Evolutionary conservation across 2,329 filamentous ascomycete species (phyloP), one percentile per base, ranked within the genome.

Genomic region (Colletotrichum spaethianum): DNA sequence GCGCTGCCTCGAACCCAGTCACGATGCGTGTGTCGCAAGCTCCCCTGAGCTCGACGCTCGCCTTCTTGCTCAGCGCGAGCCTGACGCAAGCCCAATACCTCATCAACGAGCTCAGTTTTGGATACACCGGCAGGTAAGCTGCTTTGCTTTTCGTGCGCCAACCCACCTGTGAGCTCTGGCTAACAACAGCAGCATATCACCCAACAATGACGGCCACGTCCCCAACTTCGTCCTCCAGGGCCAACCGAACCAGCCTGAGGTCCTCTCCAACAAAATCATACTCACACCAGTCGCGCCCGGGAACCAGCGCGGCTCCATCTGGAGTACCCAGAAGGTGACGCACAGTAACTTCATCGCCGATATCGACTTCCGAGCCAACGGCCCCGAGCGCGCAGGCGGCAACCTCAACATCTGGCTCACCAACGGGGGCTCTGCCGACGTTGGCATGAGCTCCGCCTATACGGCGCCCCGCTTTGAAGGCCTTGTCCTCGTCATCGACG

Each of bases 371-470:
- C 91, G 96, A 76, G 94, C 92, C 63, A 94, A 90, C 73, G 96
- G 96, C 9, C 92, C 93, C 74, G 96, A 98, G 79, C 88, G 94
- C 76, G 94, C 92, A 62, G 91, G 92, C 70, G 96, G 96, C 60
- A 98, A 97, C 83, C 86, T 99, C 76, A 96, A 98, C 82, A 88
- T 99, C 78, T 99, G 96, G 96, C 94, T 97, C 79, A 92, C 90
- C 63, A 91, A 90, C 76, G 89, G 93, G 72, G 93, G 93, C 40
- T 84, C 89, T 76, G 83, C 87, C 72, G 85, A 86, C 38, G 86
- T 97, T 67, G 92, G 91, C 67, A 88, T 91, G 31, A 89, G 90
- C 75, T 97, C 94, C 82, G 90, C 98, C 76, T 98, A 98, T 83
- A 96, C 93, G 0, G 92, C 93, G 12, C 90, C 90, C 65, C 90